phyloP scores from a whole-genome alignment of 345 rosid species.

The Cardamine resedifolia region DNA sequence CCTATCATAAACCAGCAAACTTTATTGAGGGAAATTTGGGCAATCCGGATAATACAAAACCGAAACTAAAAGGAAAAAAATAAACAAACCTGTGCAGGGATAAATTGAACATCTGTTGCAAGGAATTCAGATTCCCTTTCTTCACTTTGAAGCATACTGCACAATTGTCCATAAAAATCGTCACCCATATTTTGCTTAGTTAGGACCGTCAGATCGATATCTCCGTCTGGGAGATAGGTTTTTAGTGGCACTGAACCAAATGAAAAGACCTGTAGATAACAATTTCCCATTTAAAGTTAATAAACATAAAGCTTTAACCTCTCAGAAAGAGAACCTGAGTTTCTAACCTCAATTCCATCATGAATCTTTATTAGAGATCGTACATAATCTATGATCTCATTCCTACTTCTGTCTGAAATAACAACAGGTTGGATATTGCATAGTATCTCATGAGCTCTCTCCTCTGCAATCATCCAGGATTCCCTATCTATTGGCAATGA shows the following conservation, averaged over 20 bases:
- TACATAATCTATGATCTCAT: conserved; percentile 58
- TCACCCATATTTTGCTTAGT: conserved; percentile 61
- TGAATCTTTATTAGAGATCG: conserved; percentile 51
- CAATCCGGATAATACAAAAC: not conserved
- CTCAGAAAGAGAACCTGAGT: not conserved
- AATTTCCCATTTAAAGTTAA: not conserved
- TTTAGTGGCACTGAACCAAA: conserved; percentile 84
- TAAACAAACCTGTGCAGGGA: conserved; percentile 72
- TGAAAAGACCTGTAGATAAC: conserved; percentile 53
- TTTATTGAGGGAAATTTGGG: not conserved
- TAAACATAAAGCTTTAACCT: not conserved
- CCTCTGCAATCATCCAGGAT: conserved; percentile 71
- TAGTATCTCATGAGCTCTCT: conserved; percentile 73
- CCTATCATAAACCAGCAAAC: conserved; percentile 47
- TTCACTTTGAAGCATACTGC: conserved; percentile 48
- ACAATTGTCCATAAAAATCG: conserved; percentile 49
- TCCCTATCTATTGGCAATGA: conserved; percentile 54
- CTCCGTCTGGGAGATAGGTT: conserved; percentile 93
- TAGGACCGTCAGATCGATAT: conserved; percentile 79
- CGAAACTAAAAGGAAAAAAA: not conserved
- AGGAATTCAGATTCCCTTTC: conserved; percentile 47
- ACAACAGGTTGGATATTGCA: conserved; percentile 58
- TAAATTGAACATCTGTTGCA: conserved; percentile 66
- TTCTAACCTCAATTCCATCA: conserved; percentile 68
- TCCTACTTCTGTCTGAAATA: conserved; percentile 67